Percentiles rank a stretch among this genome's conserved stretches.
These are phyloP conservation scores for Angophora floribunda DNA, from an alignment of 345 rosid species.

Conservation along the genomic window DNA sequence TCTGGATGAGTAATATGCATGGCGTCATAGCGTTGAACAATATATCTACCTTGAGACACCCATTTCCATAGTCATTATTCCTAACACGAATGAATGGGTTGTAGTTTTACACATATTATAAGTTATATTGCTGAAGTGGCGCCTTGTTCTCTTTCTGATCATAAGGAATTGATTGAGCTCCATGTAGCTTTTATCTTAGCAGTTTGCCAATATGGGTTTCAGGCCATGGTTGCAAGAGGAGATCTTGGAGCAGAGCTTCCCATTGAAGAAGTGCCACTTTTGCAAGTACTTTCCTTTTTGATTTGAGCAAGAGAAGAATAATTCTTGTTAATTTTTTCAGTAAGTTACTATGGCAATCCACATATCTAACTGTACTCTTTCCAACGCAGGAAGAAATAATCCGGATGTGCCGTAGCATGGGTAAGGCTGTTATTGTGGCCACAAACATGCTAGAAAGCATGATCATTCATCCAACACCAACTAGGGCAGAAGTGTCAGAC, in stretches of 20 bases:
- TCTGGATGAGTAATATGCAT: not conserved
- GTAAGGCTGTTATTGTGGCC: conserved; percentile 97
- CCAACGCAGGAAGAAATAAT: conserved; percentile 76
- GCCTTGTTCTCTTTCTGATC: not conserved
- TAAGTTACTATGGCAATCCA: not conserved
- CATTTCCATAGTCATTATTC: not conserved
- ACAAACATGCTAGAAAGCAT: conserved; percentile 99
- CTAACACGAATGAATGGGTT: not conserved
- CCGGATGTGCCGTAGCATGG: conserved; percentile 94
- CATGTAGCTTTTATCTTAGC: not conserved
- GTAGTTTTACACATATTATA: not conserved
- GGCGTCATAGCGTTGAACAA: not conserved
- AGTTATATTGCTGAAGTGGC: not conserved
- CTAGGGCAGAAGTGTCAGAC: conserved; percentile 98
- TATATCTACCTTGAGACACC: not conserved
- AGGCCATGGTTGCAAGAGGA: conserved; percentile 99
- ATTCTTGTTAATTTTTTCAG: not conserved
- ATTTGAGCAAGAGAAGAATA: not conserved
- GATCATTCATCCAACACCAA: conserved; percentile 98
- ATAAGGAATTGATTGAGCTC: not conserved
- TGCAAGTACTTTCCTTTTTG: conserved; percentile 52
- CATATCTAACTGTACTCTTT: not conserved
- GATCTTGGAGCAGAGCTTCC: conserved; percentile 99
- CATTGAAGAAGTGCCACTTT: conserved; percentile 95
- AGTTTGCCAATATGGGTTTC: not conserved